Evolutionary conservation across 129 eudicot genomes (phyloP), one percentile per base, ranked within the genome.

Genomic region (Pittosporum tobira): DNA sequence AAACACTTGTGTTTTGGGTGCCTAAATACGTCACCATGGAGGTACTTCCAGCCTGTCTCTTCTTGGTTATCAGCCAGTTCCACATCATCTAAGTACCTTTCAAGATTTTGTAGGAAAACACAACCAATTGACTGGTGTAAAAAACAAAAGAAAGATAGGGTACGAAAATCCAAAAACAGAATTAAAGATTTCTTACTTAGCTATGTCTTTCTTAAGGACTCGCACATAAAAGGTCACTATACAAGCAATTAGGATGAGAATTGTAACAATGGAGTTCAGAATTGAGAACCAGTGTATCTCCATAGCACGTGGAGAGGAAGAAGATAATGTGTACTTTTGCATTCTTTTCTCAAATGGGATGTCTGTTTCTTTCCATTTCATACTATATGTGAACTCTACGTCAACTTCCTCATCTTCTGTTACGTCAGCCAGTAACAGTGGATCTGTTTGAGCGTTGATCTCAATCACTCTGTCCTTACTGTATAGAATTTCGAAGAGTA

Each of bases 41-140:
- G 57, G 51, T 67, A 67, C 61, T 67, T 67, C 72, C 72, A 67
- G 44, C 64, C 72, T 6, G 64, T 67, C 34, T 67, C 72, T 29
- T 67, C 72, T 57, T 67, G 72, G 38, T 67, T 64, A 16, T 67
- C 72, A 0, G 72, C 58, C 16, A 57, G 20, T 47, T 67, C 72
- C 43, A 57, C 72, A 31, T 67, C 72, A 47, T 67, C 57, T 12
- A 64, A 56, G 25, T 67, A 67, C 65, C 59, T 53, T 28, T 53
- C n/a, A n/a, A n/a, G n/a, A n/a, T n/a, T n/a, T n/a, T n/a, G n/a
- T n/a, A n/a, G n/a, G n/a, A n/a, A n/a, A n/a, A n/a, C n/a, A n/a
- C n/a, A n/a, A n/a, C n/a, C n/a, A n/a, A n/a, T n/a, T n/a, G 25
- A 31, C 11, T 5, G 12, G 25, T 5, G 1, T 28, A 3, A 53